Base-by-base conservation (phyloP, 83 land plant genomes). In the Picea abies region DNA sequence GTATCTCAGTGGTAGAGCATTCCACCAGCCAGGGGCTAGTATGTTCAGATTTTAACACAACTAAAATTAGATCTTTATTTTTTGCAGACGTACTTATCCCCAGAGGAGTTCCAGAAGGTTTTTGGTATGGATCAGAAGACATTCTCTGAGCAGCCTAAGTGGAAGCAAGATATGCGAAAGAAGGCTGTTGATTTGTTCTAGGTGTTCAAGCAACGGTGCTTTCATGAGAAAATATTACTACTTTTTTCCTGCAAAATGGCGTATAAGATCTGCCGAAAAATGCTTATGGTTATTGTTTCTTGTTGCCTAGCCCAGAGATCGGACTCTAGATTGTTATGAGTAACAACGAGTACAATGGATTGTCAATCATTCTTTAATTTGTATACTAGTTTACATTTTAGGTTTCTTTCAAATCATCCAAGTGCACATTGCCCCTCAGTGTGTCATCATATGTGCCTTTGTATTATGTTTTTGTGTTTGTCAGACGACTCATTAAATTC, bases 161-260 rank as follows among this genome's bases (percentile, higher is more conserved):
- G 96, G 96, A 94, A 94, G 88, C 96, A 94, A 79, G 96, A 94
- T 81, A 83, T 90, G 90, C 85, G 44, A 67, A 94, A 94, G 80
- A 89, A 82, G 87, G 92, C 92, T 80, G 84, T 88, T 16, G 96
- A 94, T 85, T 88, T 94, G 44, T 94, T 94, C 86, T 94, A 79
- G 78, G 82, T 17, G 70, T 62, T 67, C 56, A 9, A 52, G 12
- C 56, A 52, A 52, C 10, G 56, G 56, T 10, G 14, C 56, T 52
- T 52, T 52, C 56, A 52, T 52, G 56, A 52, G 56, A 52, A 52
- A 52, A 52, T 1, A 52, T 52, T 52, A 52, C 56, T 52, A 41
- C 11, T 11, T 2, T 3, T 11, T 11, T 2, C 56, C 14, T 52
- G 56, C 56, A 52, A 52, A 52, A 11, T 11, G 56, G 56, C 2